Conservation (phyloP, 1,284 basidiomycete genomes). For the Naganishia sp. region DNA sequence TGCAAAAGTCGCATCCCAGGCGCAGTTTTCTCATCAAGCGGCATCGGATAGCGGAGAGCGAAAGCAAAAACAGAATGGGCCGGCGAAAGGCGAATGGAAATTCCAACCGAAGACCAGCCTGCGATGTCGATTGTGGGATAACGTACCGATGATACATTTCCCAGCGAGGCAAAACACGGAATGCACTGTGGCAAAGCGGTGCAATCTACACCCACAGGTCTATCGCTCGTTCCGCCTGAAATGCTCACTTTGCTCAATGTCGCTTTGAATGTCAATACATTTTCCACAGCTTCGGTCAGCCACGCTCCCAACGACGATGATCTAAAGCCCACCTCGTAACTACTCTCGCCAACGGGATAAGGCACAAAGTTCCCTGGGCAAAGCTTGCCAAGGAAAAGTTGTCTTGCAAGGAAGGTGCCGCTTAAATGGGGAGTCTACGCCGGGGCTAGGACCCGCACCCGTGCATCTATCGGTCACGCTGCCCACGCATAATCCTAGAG, state of each 20-base stretch:
- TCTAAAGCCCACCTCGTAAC: background rate
- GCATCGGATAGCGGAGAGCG: too few species aligned
- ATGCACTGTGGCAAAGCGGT: constrained; percentile 11
- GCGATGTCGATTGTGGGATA: too few species aligned
- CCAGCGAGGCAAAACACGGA: constrained; percentile 6
- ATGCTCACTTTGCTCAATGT: too few species aligned
- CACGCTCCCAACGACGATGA: background rate
- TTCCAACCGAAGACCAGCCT: too few species aligned
- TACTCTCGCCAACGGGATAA: background rate
- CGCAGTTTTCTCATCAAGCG: too few species aligned
- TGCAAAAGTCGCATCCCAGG: too few species aligned
- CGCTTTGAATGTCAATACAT: background rate
- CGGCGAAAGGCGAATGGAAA: too few species aligned
- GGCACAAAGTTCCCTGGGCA: background rate
- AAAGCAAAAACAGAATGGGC: too few species aligned
- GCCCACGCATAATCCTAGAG: background rate
- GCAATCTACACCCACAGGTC: constrained; percentile 5
- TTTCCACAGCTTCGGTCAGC: background rate
- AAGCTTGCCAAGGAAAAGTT: background rate
- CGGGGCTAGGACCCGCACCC: background rate
- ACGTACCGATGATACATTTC: constrained; percentile 11
- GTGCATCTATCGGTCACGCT: background rate
- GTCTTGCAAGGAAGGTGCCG: background rate
- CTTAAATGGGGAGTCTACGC: background rate
- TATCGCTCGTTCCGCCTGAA: too few species aligned